These are phyloP conservation scores for Vinca major DNA, from an alignment of 305 asterid species.

Conservation along the genomic window DNA sequence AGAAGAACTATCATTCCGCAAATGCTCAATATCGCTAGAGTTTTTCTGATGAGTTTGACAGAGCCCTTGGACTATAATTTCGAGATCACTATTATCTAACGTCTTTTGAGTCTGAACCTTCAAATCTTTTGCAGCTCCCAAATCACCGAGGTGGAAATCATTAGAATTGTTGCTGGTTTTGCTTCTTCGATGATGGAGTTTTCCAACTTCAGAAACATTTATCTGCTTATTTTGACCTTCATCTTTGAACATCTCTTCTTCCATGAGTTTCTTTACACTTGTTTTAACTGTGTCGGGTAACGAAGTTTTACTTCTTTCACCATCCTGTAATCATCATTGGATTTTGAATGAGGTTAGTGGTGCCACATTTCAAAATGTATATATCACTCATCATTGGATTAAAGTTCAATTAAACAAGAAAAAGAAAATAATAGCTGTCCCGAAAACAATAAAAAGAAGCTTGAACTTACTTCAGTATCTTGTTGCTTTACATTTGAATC, in stretches of 20 bases:
- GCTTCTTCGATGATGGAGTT: slow-evolving; percentile 29
- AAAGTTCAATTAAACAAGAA: background rate
- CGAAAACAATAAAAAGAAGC: background rate
- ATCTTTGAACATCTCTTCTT: slow-evolving; percentile 72
- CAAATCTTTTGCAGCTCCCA: slow-evolving; percentile 30
- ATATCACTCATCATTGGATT: background rate
- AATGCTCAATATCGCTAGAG: slow-evolving; percentile 18
- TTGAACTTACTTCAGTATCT: slow-evolving; percentile 33
- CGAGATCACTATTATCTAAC: slow-evolving; percentile 41
- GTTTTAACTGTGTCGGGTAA: slow-evolving; percentile 33
- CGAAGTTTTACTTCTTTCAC: slow-evolving; percentile 30
- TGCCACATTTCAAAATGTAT: background rate
- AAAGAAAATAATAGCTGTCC: background rate
- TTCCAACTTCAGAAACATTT: slow-evolving; percentile 31
- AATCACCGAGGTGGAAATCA: slow-evolving; percentile 33
- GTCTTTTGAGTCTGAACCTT: slow-evolving; percentile 21
- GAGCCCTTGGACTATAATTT: slow-evolving; percentile 42
- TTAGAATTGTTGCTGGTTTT: slow-evolving; percentile 27
- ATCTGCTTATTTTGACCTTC: slow-evolving; percentile 27
- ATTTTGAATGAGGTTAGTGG: slow-evolving; percentile 9
- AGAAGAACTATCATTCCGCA: slow-evolving; percentile 18
- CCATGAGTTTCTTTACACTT: slow-evolving; percentile 89
- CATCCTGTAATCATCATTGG: slow-evolving; percentile 34
- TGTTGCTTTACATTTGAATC: slow-evolving; percentile 26
- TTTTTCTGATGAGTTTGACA: slow-evolving; percentile 28